Conservation (phyloP, 371 early-diverging fungal genomes). For the Parasitella parasitica region DNA sequence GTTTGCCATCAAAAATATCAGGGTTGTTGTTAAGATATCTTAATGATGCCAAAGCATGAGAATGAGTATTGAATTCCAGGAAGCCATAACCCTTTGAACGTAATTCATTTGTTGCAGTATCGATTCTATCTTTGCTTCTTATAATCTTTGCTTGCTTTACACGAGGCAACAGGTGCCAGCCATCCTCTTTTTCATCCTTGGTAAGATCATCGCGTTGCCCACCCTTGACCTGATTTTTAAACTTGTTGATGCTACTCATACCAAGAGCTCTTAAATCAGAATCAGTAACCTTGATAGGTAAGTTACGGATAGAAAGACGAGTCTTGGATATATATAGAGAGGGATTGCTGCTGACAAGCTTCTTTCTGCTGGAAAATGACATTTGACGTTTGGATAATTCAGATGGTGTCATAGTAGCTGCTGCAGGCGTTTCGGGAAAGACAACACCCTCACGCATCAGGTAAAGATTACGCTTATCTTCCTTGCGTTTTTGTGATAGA, state of each 20-base stretch:
- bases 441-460: constrained; percentile 79
- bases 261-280: constrained; percentile 64
- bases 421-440: constrained; percentile 84
- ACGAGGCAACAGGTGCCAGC: constrained; percentile 69
- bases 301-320: constrained; percentile 83
- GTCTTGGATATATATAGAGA: constrained; percentile 87
- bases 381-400: constrained; percentile 79
- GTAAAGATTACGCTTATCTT: constrained; percentile 84
- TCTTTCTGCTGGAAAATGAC: constrained; percentile 78
- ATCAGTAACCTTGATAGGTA: constrained; percentile 78
- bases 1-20: constrained; percentile 59
- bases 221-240: constrained; percentile 79
- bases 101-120: constrained; percentile 60
- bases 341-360: constrained; percentile 77
- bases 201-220: constrained; percentile 68
- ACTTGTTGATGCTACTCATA: constrained; percentile 65
- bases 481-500: constrained; percentile 58
- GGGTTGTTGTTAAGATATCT: constrained; percentile 92
- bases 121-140: constrained; percentile 75
- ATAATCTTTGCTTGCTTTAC: constrained; percentile 86
- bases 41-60: constrained; percentile 89
- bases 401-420: constrained; percentile 62
- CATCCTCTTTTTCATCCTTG: constrained; percentile 68
- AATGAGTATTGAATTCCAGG: constrained; percentile 84
- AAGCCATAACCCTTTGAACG: constrained; percentile 92